Base-by-base conservation (phyloP, 148 eudicot species). In the Polygonum maritimum region DNA sequence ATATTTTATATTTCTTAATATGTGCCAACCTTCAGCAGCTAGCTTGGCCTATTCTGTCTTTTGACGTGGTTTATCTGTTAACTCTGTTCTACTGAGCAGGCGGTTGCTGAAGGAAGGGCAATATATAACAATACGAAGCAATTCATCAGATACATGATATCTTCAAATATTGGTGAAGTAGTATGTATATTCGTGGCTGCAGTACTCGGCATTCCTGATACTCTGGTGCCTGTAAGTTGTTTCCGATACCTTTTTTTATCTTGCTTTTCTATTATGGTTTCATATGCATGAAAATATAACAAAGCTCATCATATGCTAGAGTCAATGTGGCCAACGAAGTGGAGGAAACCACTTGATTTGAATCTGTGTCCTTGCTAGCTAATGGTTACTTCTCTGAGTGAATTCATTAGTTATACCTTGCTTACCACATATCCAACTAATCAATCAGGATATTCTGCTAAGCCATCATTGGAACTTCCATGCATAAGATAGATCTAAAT, bases 181-280 rank as follows among this genome's bases (percentile, higher is more conserved):
- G 99, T 96, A 77, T 96, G 99, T 78, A 96, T 96, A 78, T 96
- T 96, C 82, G 98, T 96, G 82, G 99, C 98, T 49, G 98, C 99
- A 60, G 97, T 92, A 69, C 98, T 96, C 79, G 99, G 99, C 75
- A 96, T 96, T 79, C 99, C 99, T 78, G 99, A 96, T 79, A 96
- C 99, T 73, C 95, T 96, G 82, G 91, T 91, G 51, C 99, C 97
- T 86, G 99, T 96, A 81, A 92, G 98, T 87, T 74, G 26, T 72
- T 38, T 58, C 7, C 2, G 15, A 14, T 7, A 9, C 45, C 48
- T 48, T 39, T 22, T 36, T 21, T 35, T 8, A 48, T 75, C 3
- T n/a, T 18, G 14, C 60, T 41, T 38, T 71, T 76, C 7, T 40
- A 40, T 40, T 26, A 71, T n/a, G 9, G 35, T 70, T 31, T 70